phyloP scores from a whole-genome alignment of 1,139 yeast genomes.

The Tardiomyces digboiensis region DNA sequence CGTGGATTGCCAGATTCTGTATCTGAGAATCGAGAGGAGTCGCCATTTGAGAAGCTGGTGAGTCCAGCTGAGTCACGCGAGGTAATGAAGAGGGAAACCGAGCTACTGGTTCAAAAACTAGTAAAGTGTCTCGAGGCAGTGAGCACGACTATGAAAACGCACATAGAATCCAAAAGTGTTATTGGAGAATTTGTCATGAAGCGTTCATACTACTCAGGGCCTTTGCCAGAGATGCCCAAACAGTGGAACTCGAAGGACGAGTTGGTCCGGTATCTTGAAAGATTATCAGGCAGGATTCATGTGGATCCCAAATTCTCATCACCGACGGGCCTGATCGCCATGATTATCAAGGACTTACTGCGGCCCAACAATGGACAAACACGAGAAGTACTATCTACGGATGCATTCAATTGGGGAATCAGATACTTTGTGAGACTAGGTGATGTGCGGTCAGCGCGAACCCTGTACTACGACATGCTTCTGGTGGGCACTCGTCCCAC shows the following conservation, averaged over 20 bases:
- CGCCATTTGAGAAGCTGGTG: constrained; percentile 3
- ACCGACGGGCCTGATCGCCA: constrained; percentile 8
- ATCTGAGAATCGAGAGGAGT: constrained; percentile 1
- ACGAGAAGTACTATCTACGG: constrained; percentile 6
- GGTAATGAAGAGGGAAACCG: constrained; percentile 5
- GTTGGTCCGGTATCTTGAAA: constrained; percentile 7
- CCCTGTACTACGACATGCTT: background rate
- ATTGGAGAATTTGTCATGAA: background rate
- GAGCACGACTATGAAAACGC: background rate
- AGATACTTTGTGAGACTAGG: background rate
- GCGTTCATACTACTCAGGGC: constrained; percentile 4
- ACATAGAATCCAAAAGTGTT: constrained; percentile 1
- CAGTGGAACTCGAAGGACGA: constrained; percentile 7
- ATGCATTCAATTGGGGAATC: background rate
- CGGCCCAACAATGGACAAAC: constrained; percentile 33
- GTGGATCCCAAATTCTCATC: constrained; percentile 5
- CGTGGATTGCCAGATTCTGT: constrained; percentile 8
- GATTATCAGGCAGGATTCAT: constrained; percentile 7
- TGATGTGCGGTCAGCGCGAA: background rate
- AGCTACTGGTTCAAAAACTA: constrained; percentile 1
- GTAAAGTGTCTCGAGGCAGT: constrained; percentile 1
- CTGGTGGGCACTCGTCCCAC: background rate
- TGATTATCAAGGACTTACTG: constrained; percentile 28
- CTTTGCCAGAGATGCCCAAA: constrained; percentile 8
- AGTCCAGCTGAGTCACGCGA: background rate